Percentiles rank a stretch among this genome's conserved stretches.
Evolutionary conservation across 1,284 basidiomycete genomes (phyloP).

Genomic region (Papiliotrema laurentii): DNA sequence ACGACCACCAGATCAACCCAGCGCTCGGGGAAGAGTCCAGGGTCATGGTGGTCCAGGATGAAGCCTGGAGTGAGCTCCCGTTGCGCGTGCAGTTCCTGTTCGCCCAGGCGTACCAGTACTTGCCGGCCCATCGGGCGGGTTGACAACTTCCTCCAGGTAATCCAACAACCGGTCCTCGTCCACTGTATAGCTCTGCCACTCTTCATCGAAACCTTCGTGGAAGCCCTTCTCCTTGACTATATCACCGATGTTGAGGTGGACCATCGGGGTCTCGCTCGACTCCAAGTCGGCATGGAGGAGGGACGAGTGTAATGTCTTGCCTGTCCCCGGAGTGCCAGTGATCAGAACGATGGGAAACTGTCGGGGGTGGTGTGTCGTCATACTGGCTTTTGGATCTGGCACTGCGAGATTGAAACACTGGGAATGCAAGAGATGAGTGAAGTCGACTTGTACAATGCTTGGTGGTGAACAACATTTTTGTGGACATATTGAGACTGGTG

Average conservation of each 20-base stretch:
- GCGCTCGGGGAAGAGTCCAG: conserved; percentile 88
- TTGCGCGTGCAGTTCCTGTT: neutral
- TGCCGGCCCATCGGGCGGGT: conserved; percentile 37
- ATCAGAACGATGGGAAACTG: conserved; percentile 76
- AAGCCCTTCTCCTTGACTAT: conserved; percentile 78
- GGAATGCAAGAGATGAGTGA: neutral
- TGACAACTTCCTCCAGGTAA: conserved; percentile 66
- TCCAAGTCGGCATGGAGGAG: conserved; percentile 57
- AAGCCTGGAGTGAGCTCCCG: conserved; percentile 56
- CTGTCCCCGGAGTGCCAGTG: conserved; percentile 65
- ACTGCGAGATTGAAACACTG: neutral
- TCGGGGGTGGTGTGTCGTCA: conserved; percentile 48
- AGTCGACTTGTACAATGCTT: too few species aligned
- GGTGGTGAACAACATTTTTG: too few species aligned
- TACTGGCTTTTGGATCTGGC: conserved; percentile 11
- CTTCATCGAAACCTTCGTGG: conserved; percentile 81
- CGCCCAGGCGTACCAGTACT: conserved; percentile 26
- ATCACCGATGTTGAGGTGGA: conserved; percentile 85
- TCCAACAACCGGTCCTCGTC: conserved; percentile 95
- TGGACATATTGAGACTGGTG: too few species aligned
- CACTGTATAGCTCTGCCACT: conserved; percentile 91
- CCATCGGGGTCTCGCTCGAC: conserved; percentile 62
- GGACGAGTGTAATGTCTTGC: conserved; percentile 86
- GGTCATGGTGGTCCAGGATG: conserved; percentile 96
- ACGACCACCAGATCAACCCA: conserved; percentile 98